Evolutionary conservation across 441 rosid species (phyloP).

Genomic region (Populus hybrid): DNA sequence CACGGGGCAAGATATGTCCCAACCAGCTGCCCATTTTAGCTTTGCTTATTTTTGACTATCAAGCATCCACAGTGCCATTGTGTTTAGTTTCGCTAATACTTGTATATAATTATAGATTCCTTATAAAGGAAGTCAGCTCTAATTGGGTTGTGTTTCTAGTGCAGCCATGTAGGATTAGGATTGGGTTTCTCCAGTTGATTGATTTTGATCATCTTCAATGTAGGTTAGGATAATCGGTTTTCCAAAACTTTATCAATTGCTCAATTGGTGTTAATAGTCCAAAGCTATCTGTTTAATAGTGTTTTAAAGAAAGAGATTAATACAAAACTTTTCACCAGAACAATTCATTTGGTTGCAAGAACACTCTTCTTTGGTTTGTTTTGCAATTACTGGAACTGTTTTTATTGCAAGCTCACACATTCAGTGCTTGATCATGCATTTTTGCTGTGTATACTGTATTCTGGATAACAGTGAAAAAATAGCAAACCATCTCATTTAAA

Average conservation of each 20-base stretch:
- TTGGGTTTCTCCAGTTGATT: not conserved
- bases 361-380: not conserved
- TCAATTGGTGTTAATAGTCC: not conserved
- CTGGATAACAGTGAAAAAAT: not conserved
- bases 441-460: not conserved
- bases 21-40: not conserved
- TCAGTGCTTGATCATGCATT: not conserved
- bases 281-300: not conserved
- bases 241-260: not conserved
- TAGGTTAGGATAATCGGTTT: not conserved
- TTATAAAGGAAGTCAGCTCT: not conserved
- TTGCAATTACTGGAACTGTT: not conserved
- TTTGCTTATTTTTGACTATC: not conserved
- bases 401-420: conserved; percentile 2
- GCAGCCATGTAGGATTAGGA: not conserved
- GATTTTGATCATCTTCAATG: not conserved
- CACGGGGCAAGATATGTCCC: not conserved
- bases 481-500: conserved; percentile 16
- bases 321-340: not conserved
- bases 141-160: not conserved
- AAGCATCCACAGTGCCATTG: not conserved
- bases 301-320: not conserved
- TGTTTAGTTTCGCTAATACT: not conserved
- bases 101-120: not conserved
- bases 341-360: not conserved